Evolutionary conservation across 1,284 basidiomycete species (phyloP), one percentile per base, ranked within the genome.

Genomic region (Apiotrichum sp.): DNA sequence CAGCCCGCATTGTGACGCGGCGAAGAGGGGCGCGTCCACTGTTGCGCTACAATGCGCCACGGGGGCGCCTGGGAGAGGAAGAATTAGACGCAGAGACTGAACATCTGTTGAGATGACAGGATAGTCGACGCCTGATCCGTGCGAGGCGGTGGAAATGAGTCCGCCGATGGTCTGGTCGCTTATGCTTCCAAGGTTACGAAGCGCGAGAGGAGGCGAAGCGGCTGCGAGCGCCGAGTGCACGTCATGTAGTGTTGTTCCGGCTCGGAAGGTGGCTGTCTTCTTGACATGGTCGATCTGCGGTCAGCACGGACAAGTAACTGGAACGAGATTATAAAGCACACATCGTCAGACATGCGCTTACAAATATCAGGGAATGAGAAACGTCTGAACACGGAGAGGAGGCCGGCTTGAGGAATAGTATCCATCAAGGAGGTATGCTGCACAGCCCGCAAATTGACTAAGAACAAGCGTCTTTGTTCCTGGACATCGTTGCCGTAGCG

Each of bases 121-220:
- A 75, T 84, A 93, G 43, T 78, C 69, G 60, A 89, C 80, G 36
- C 96, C 95, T 3, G 88, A 86, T 50, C 95, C 95, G 78, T 98
- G 95, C 0, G 93, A 93, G 3, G 92, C 92, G 44, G 96, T 98
- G 9, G 92, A 87, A 68, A 98, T 82, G 62, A 93, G 84, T 36
- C 95, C 95, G n/a, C 83, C 93, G 61, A 98, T 82, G 3, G 93
- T 93, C 76, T 98, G 95, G 74, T 97, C 92, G 41, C 91, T 95
- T 71, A 98, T 98, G 42, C 92, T 95, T 42, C 96, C 96, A 60
- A 98, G 81, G 74, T 92, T 96, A 69, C 83, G 85, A 82, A 98
- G 86, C 45, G 93, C 92, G 29, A 97, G 82, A 1, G 73, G 59
- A 13, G 73, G 73, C 34, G 81, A 80, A 64, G 86, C 78, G n/a